These are phyloP conservation scores for Globisporangium recalcitrans DNA, from an alignment of 352 stramenopile species.

Conservation along the genomic window DNA sequence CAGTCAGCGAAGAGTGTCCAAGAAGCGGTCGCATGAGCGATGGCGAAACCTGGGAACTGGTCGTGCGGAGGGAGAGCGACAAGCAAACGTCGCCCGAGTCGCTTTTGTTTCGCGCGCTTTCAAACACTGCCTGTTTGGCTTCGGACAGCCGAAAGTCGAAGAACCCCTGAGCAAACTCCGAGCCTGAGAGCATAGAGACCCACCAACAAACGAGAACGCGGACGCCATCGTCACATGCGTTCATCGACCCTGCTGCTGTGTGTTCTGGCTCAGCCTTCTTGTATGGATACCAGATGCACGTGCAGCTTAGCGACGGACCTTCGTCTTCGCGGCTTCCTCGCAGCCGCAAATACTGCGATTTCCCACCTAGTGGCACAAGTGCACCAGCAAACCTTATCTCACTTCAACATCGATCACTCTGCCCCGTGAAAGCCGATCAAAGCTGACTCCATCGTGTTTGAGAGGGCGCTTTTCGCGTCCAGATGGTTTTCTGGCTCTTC, in stretches of 20 bases:
- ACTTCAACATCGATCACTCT: slow-evolving; percentile 1
- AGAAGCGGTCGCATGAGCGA: background rate
- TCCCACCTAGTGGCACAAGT: background rate
- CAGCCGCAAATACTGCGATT: background rate
- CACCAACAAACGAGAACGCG: slow-evolving; percentile 34
- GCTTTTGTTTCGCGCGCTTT: background rate
- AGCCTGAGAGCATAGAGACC: slow-evolving; percentile 9
- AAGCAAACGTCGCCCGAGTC: slow-evolving; percentile 19
- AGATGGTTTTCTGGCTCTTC: slow-evolving; percentile 11
- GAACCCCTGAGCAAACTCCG: slow-evolving; percentile 14
- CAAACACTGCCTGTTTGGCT: slow-evolving; percentile 7
- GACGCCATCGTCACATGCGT: slow-evolving; percentile 22
- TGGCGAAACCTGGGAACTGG: slow-evolving; percentile 13
- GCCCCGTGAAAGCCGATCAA: background rate
- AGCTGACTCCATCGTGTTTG: background rate
- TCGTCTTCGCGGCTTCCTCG: background rate
- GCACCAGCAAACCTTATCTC: background rate
- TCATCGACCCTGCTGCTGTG: background rate
- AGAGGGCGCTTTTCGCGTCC: background rate
- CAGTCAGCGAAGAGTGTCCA: background rate
- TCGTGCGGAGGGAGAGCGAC: slow-evolving; percentile 18
- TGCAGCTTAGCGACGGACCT: background rate
- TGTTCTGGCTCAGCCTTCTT: background rate
- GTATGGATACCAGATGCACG: background rate
- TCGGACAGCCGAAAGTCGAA: slow-evolving; percentile 17